These are phyloP conservation scores for Trichoderma polysporum DNA, from an alignment of 2,329 filamentous ascomycete species.

Conservation along the genomic window DNA sequence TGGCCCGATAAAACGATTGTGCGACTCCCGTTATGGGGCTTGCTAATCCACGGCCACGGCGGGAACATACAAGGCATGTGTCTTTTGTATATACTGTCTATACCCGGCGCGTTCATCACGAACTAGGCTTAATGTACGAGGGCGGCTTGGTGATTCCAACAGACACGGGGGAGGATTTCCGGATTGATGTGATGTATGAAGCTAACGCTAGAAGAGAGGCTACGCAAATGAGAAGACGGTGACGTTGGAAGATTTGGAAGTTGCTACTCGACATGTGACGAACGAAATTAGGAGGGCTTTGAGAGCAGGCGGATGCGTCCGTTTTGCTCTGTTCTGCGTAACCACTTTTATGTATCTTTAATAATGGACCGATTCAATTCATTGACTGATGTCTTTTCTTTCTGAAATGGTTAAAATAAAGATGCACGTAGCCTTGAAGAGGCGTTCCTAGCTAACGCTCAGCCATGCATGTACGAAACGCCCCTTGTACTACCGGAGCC, in stretches of 20 bases:
- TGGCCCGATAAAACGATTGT: not conserved
- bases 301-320: not conserved
- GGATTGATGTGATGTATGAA: slow-evolving; percentile 3
- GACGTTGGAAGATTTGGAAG: slow-evolving; percentile 2
- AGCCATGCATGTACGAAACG: not conserved
- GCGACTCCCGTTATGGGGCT: not conserved
- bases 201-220: slow-evolving; percentile 8
- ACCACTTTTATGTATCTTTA: slow-evolving; percentile 13
- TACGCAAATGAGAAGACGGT: not conserved
- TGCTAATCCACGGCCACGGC: not conserved
- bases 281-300: not conserved
- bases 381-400: not conserved
- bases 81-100: slow-evolving; percentile 23
- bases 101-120: slow-evolving; percentile 6
- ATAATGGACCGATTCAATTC: slow-evolving; percentile 18
- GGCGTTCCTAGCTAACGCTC: not conserved
- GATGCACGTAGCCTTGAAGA: not conserved
- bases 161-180: not conserved
- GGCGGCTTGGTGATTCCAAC: slow-evolving; percentile 1
- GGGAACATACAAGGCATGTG: slow-evolving; percentile 17
- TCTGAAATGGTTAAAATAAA: too few relatives aligned
- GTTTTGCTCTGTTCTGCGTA: not conserved
- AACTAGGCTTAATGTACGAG: slow-evolving; percentile 5
- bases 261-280: slow-evolving; percentile 4
- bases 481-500: not conserved